Percentiles rank a stretch among this genome's conserved stretches.
Evolutionary conservation across 1,284 basidiomycete genomes (phyloP).

Genomic region (Sphaerobolus stellatus): DNA sequence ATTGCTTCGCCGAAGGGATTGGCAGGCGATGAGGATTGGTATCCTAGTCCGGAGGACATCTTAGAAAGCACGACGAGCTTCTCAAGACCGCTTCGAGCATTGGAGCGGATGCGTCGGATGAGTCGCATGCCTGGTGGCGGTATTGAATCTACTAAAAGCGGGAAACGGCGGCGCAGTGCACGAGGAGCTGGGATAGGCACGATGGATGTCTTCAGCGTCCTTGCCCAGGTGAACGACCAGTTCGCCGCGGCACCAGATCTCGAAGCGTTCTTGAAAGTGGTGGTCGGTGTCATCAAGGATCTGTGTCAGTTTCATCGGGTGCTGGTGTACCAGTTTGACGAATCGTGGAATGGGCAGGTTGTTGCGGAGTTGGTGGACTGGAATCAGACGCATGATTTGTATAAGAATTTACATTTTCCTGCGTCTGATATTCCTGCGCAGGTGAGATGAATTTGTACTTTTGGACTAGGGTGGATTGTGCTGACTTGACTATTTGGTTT

Average conservation of each 20-base stretch:
- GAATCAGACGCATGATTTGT: constrained; percentile 78
- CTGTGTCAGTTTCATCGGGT: constrained; percentile 83
- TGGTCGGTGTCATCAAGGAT: constrained; percentile 81
- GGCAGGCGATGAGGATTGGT: constrained; percentile 45
- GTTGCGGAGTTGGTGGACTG: constrained; percentile 85
- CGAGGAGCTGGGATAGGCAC: constrained; percentile 52
- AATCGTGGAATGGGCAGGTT: constrained; percentile 72
- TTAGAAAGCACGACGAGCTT: constrained; percentile 73
- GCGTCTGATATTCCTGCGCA: constrained; percentile 56
- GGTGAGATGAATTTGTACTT: constrained; percentile 13
- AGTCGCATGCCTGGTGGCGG: constrained; percentile 21
- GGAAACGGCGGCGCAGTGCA: constrained; percentile 16
- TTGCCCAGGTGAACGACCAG: constrained; percentile 86
- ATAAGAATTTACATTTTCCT: constrained; percentile 71
- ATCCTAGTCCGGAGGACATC: constrained; percentile 59
- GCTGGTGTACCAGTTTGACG: constrained; percentile 86
- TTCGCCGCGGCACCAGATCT: constrained; percentile 70
- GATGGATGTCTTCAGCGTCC: constrained; percentile 80
- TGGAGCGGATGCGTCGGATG: constrained; percentile 66
- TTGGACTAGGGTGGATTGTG: background rate
- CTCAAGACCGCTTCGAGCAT: constrained; percentile 71
- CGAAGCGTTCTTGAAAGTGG: constrained; percentile 73
- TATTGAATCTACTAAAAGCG: constrained; percentile 2
- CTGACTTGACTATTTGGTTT: background rate
- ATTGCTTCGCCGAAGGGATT: constrained; percentile 24